These are phyloP conservation scores for Rhododendron ovatum DNA, from an alignment of 148 eudicot species.

Conservation along the genomic window DNA sequence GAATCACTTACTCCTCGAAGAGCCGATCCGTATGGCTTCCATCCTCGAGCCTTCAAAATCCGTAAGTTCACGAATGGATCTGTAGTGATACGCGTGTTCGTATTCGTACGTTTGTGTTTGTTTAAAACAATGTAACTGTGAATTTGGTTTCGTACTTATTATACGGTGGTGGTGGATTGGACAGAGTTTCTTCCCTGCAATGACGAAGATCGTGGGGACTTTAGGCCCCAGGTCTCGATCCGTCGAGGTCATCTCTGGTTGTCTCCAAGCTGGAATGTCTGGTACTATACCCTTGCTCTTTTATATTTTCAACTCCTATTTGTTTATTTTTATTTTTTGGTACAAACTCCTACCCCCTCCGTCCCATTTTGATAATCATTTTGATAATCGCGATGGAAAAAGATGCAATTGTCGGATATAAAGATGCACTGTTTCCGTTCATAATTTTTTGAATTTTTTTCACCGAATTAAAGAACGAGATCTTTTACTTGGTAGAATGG, in stretches of 20 bases:
- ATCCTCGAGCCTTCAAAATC: conserved; percentile 91
- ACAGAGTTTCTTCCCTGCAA: conserved; percentile 79
- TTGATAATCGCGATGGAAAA: not conserved
- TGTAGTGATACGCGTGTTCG: not conserved
- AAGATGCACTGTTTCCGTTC: not conserved
- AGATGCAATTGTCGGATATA: not conserved
- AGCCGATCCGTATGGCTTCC: conserved; percentile 95
- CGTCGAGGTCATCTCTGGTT: conserved; percentile 64
- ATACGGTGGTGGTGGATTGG: not conserved
- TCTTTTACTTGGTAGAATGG: not conserved
- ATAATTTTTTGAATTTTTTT: no score
- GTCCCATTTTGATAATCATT: not conserved
- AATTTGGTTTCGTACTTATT: not conserved
- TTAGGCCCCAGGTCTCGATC: conserved; percentile 84
- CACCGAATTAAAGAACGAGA: not conserved
- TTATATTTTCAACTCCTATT: not conserved
- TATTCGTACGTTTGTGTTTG: not conserved
- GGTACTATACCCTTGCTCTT: conserved; percentile 32
- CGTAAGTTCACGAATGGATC: conserved; percentile 20
- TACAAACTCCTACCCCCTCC: not conserved
- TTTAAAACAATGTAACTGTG: not conserved
- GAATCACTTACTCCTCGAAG: conserved; percentile 84
- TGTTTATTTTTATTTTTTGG: no score
- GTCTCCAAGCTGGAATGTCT: conserved; percentile 90
- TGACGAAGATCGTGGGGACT: conserved; percentile 98